Evolutionary conservation across 768 basidiomycete genomes (phyloP), one percentile per base, ranked within the genome.

Genomic region (Cubamyces lactineus): DNA sequence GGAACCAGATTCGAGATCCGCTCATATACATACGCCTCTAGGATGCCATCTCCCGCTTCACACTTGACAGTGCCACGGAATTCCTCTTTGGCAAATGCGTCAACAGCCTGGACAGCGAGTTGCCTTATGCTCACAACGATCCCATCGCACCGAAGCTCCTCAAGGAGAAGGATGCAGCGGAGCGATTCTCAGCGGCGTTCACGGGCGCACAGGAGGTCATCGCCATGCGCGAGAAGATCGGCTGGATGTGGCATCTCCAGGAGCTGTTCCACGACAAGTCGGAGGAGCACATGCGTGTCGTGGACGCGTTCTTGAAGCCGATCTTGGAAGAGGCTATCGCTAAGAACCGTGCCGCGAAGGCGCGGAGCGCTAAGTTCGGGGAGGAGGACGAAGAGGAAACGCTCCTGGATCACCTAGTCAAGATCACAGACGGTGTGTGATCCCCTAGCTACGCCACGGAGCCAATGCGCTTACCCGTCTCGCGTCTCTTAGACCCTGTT

Each of bases 61-160:
- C 82, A 0, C 75, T 84, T 39, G 83, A 84, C 67, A 75, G 82
- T 5, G 84, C 85, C 0, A 78, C 83, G 2, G 80, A 83, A 58
- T 85, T 84, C 63, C 71, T 85, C 50, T 84, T 83, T 53, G 83
- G 80, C 6, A 67, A 72, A 41, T 75, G 77, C 38, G 74, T 83
- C 2, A 46, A 80, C 67, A 76, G 76, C 41, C 72, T 84, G n/a
- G 60, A 67, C 12, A 71, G 66, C 1, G 49, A 51, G 13, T n/a
- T 59, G 7, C 57, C 57, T 1, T 59, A 59, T 19, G 57, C 57
- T 5, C 26, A 59, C 39, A 55, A 61, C n/a, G 53, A 55, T 15
- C 39, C 53, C 3, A 38, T 50, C 34, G 54, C 53, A 1, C 51
- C 48, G n/a, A 19, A 45, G n/a, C n/a, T 59, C 28, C 21, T 26